Percentiles rank a stretch among this genome's conserved stretches.
Conservation (phyloP, 768 basidiomycete species). For the Coprinopsis strossmayeri region DNA sequence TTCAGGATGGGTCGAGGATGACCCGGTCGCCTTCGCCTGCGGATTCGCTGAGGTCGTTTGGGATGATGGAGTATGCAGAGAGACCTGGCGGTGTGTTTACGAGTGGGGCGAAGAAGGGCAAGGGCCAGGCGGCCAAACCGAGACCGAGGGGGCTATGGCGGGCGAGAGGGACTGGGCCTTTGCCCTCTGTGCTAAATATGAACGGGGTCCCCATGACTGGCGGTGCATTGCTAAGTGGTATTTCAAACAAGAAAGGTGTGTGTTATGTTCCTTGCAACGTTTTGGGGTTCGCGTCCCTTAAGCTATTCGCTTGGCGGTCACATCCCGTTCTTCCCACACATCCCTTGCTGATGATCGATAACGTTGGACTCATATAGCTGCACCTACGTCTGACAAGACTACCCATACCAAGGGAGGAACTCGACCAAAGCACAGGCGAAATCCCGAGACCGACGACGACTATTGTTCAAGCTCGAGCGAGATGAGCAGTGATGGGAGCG, state of each 20-base stretch:
- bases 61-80: background rate
- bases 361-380: background rate
- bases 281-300: background rate
- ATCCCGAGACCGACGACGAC: background rate
- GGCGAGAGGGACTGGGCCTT: constrained; percentile 30
- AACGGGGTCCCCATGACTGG: background rate
- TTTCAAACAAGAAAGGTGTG: background rate
- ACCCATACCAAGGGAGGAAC: background rate
- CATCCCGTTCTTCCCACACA: background rate
- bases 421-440: background rate
- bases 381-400: background rate
- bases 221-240: background rate
- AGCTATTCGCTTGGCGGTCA: background rate
- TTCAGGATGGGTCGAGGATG: too few species aligned
- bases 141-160: constrained; percentile 40
- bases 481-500: background rate
- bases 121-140: constrained; percentile 12
- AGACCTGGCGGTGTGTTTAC: background rate
- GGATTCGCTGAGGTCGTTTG: too few species aligned
- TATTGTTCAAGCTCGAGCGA: background rate
- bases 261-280: background rate
- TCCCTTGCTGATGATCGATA: background rate
- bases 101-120: background rate
- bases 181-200: background rate
- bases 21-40: too few species aligned